These are phyloP conservation scores for Candida boidinii DNA, from an alignment of 805 yeast genomes.

Conservation along the genomic window DNA sequence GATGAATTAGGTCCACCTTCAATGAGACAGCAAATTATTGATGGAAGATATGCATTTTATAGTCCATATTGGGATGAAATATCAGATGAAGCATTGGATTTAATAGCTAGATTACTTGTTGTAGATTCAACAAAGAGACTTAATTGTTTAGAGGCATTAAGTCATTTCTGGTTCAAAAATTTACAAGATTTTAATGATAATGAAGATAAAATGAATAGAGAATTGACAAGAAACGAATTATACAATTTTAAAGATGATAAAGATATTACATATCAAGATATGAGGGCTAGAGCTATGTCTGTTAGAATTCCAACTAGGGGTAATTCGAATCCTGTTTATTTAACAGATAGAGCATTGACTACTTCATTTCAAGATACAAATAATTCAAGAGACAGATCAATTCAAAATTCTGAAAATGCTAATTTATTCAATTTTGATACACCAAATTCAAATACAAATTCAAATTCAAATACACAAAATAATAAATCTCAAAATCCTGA, in stretches of 20 bases:
- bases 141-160: conserved; percentile 28
- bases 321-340: conserved; percentile 19
- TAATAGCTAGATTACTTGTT: conserved; percentile 53
- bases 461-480: too few species aligned
- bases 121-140: conserved; percentile 39
- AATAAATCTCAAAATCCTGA: too few species aligned
- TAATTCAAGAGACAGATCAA: neutral
- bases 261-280: conserved; percentile 1
- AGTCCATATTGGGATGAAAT: conserved; percentile 76
- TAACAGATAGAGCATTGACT: conserved; percentile 14
- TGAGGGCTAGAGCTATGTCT: conserved; percentile 10
- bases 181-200: conserved; percentile 1
- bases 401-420: too few species aligned
- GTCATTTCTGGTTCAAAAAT: conserved; percentile 36
- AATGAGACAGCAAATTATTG: conserved; percentile 65
- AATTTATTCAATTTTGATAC: too few species aligned
- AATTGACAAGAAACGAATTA: neutral
- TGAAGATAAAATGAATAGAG: neutral
- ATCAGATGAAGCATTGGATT: conserved; percentile 54
- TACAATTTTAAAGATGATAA: neutral
- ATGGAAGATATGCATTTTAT: conserved; percentile 63
- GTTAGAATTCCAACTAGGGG: conserved; percentile 19
- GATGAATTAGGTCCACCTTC: conserved; percentile 75
- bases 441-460: too few species aligned
- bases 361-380: too few species aligned